Conservation (phyloP, 306 rosid genomes). For the Quercus suber region DNA sequence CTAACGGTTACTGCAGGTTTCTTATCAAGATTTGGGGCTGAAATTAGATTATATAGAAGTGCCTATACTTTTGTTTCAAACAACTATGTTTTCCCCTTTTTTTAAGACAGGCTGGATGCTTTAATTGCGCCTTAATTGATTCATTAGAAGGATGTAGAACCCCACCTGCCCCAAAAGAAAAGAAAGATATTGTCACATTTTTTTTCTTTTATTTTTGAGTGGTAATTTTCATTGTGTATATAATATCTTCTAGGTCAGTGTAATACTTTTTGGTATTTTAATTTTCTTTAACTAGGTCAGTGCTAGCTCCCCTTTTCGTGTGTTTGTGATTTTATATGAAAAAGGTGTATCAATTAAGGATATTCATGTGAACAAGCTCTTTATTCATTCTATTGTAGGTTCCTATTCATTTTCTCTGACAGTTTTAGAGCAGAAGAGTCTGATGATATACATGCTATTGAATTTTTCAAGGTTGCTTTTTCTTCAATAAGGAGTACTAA, state of each 20-base stretch:
- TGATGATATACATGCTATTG: too few species aligned
- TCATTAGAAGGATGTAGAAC: not conserved
- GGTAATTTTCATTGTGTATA: not conserved
- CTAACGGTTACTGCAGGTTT: too few species aligned
- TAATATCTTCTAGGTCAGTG: not conserved
- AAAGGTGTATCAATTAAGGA: not conserved
- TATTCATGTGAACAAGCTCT: not conserved
- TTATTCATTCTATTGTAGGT: constrained; percentile 55
- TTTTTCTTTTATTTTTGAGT: not conserved
- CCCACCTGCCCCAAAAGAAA: not conserved
- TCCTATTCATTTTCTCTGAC: constrained; percentile 82
- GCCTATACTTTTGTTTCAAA: too few species aligned
- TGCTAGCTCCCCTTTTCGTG: not conserved
- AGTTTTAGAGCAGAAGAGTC: constrained; percentile 65
- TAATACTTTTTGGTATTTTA: not conserved
- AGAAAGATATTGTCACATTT: constrained; percentile 43
- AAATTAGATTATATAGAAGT: too few species aligned
- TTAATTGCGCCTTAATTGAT: not conserved
- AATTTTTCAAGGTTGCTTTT: not conserved
- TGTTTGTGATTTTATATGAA: not conserved
- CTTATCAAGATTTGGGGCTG: too few species aligned
- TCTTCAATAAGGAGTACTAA: not conserved
- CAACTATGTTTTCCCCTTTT: too few species aligned
- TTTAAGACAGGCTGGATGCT: not conserved
- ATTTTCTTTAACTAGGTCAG: not conserved